These are phyloP conservation scores for Kwoniella newhampshirensis DNA, from an alignment of 768 basidiomycete species.

Conservation along the genomic window DNA sequence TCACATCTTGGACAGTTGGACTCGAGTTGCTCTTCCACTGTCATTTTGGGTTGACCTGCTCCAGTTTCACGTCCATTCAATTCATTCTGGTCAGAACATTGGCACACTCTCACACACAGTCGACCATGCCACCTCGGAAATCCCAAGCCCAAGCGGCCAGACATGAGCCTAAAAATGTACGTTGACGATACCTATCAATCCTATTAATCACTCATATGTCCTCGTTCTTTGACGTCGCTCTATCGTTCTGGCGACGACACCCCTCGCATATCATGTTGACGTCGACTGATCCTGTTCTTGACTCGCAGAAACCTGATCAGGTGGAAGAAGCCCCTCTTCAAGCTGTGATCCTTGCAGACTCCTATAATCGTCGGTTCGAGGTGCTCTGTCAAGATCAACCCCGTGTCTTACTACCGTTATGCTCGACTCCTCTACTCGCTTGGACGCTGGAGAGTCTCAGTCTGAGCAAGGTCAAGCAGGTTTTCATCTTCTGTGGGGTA, in stretches of 20 bases:
- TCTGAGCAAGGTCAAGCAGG: slow-evolving; percentile 92
- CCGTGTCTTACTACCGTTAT: slow-evolving; percentile 86
- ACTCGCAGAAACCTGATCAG: slow-evolving; percentile 37
- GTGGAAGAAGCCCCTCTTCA: slow-evolving; percentile 76
- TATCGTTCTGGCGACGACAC: too few relatives aligned
- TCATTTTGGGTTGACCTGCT: too few relatives aligned
- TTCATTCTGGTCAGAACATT: too few relatives aligned
- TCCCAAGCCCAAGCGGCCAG: slow-evolving; percentile 12
- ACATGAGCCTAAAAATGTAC: slow-evolving; percentile 30
- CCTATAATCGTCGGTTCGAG: slow-evolving; percentile 88
- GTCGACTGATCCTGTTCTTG: slow-evolving; percentile 13
- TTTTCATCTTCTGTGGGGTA: slow-evolving; percentile 91
- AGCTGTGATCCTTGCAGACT: slow-evolving; percentile 93
- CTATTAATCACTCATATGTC: too few relatives aligned
- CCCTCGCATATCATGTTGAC: too few relatives aligned
- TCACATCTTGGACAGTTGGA: slow-evolving; percentile 6
- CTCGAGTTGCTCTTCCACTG: slow-evolving; percentile 2
- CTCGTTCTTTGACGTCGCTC: too few relatives aligned
- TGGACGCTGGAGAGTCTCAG: slow-evolving; percentile 97
- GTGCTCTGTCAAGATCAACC: slow-evolving; percentile 86
- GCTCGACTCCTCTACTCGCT: slow-evolving; percentile 86
- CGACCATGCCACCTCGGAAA: slow-evolving; percentile 44
- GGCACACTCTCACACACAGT: too few relatives aligned
- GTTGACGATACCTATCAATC: too few relatives aligned
- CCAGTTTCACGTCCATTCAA: too few relatives aligned